Conservation (phyloP, 2,329 filamentous ascomycete genomes). For the Fusarium sp. region DNA sequence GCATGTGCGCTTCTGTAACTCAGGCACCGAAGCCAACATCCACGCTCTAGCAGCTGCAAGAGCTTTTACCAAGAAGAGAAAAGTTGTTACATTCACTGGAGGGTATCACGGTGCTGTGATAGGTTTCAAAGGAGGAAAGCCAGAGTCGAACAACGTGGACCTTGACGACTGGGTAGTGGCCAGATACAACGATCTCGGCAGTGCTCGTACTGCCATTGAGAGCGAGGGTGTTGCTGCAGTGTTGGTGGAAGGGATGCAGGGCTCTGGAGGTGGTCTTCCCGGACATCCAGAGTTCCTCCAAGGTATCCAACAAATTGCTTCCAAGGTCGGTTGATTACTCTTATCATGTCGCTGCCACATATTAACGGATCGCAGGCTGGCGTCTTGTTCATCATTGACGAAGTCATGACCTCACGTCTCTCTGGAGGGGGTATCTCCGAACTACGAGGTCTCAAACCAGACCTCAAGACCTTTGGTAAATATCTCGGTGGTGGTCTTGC, state of each 20-base stretch:
- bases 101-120: slow-evolving; percentile 56
- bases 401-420: slow-evolving; percentile 77
- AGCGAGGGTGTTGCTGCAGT: slow-evolving; percentile 69
- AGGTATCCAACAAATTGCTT: slow-evolving; percentile 62
- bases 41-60: slow-evolving; percentile 69
- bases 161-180: slow-evolving; percentile 69
- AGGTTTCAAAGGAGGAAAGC: slow-evolving; percentile 51
- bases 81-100: slow-evolving; percentile 65
- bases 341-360: not conserved
- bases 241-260: slow-evolving; percentile 75
- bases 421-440: slow-evolving; percentile 62
- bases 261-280: slow-evolving; percentile 69
- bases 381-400: slow-evolving; percentile 75
- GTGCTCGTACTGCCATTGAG: slow-evolving; percentile 59
- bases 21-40: slow-evolving; percentile 74
- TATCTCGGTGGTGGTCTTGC: slow-evolving; percentile 75
- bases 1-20: slow-evolving; percentile 72
- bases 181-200: slow-evolving; percentile 70
- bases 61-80: slow-evolving; percentile 58
- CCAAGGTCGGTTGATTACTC: slow-evolving; percentile 45
- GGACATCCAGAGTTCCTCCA: slow-evolving; percentile 65
- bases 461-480: slow-evolving; percentile 75
- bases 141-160: slow-evolving; percentile 62
- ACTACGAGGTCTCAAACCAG: slow-evolving; percentile 62
- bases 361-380: slow-evolving; percentile 52